phyloP scores from a whole-genome alignment of 108 stramenopile genomes.

The Pseudonitzschia multistriata region DNA sequence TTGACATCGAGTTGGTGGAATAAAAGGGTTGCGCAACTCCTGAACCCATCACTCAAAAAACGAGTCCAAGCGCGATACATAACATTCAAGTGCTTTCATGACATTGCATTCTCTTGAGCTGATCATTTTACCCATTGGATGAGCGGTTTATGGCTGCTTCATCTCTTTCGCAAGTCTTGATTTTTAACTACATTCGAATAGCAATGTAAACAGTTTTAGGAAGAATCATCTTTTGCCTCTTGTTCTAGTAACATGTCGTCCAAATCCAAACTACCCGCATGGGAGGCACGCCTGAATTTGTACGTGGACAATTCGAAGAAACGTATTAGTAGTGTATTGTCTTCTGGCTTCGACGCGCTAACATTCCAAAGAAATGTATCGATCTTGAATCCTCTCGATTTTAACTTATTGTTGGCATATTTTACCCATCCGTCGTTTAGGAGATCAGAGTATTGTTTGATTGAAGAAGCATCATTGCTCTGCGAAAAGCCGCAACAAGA shows the following conservation, averaged over 20 bases:
- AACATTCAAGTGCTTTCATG: too few species aligned
- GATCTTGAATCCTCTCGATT: constrained; percentile 28
- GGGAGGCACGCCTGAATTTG: constrained; percentile 12
- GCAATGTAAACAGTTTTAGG: too few species aligned
- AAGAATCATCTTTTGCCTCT: constrained; percentile 8
- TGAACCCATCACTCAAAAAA: too few species aligned
- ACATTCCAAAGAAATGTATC: constrained; percentile 41
- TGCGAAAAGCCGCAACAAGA: constrained; percentile 40
- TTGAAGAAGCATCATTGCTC: constrained; percentile 27
- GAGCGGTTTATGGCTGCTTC: too few species aligned
- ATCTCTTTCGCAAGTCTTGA: too few species aligned
- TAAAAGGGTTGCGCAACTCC: too few species aligned
- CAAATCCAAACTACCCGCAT: constrained; percentile 28
- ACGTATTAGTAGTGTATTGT: constrained; percentile 40
- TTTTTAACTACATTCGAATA: too few species aligned
- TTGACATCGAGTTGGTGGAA: too few species aligned
- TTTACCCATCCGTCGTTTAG: constrained; percentile 26
- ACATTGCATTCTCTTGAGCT: too few species aligned
- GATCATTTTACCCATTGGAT: too few species aligned
- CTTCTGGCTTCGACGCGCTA: constrained; percentile 39
- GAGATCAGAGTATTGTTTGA: constrained; percentile 12
- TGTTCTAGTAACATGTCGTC: constrained; percentile 11
- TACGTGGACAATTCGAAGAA: constrained; percentile 31
- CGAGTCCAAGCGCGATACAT: too few species aligned
- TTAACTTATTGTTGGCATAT: constrained; percentile 23